Evolutionary conservation across 305 asterid genomes (phyloP).

Genomic region (Stenogyne calaminthoides): DNA sequence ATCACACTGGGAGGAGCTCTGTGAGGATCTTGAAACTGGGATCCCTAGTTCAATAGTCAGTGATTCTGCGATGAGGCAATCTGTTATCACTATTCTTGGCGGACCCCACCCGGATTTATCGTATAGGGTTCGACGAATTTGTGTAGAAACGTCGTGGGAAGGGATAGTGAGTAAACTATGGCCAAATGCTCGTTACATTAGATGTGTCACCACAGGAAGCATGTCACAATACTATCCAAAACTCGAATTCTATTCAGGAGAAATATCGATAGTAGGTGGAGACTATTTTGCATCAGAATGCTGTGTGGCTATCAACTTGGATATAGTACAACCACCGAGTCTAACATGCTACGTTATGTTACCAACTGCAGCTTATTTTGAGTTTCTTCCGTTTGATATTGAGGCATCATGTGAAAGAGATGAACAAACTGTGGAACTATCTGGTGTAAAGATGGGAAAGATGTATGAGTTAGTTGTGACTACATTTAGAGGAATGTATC

Average conservation of each 20-base stretch:
- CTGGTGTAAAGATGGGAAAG: slow-evolving; percentile 27
- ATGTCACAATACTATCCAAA: slow-evolving; percentile 24
- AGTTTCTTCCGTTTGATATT: slow-evolving; percentile 20
- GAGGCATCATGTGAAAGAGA: slow-evolving; percentile 4
- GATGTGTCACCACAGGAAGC: slow-evolving; percentile 30
- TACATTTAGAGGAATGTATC: slow-evolving; percentile 29
- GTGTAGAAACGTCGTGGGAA: slow-evolving; percentile 25
- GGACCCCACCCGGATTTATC: slow-evolving; percentile 28
- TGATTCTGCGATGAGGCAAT: slow-evolving; percentile 22
- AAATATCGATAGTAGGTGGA: slow-evolving; percentile 20
- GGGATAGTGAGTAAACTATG: slow-evolving; percentile 26
- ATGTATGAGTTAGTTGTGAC: slow-evolving; percentile 31
- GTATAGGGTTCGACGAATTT: slow-evolving; percentile 14
- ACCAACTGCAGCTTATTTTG: slow-evolving; percentile 30
- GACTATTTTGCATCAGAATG: slow-evolving; percentile 35
- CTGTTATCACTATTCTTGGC: slow-evolving; percentile 16
- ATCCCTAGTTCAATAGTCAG: slow-evolving; percentile 2
- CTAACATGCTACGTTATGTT: slow-evolving; percentile 25
- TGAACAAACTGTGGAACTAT: slow-evolving; percentile 12
- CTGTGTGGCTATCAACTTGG: slow-evolving; percentile 31
- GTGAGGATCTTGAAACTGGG: slow-evolving; percentile 31
- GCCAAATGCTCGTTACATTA: slow-evolving; percentile 26
- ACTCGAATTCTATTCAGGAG: slow-evolving; percentile 25
- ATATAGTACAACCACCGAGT: slow-evolving; percentile 20
- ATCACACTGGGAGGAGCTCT: slow-evolving; percentile 25